A percentile compares a stretch with the other conserved stretches of the same genome.
Evolutionary conservation across 2,329 filamentous ascomycete species (phyloP).

Genomic region (Monosporascus sp.): DNA sequence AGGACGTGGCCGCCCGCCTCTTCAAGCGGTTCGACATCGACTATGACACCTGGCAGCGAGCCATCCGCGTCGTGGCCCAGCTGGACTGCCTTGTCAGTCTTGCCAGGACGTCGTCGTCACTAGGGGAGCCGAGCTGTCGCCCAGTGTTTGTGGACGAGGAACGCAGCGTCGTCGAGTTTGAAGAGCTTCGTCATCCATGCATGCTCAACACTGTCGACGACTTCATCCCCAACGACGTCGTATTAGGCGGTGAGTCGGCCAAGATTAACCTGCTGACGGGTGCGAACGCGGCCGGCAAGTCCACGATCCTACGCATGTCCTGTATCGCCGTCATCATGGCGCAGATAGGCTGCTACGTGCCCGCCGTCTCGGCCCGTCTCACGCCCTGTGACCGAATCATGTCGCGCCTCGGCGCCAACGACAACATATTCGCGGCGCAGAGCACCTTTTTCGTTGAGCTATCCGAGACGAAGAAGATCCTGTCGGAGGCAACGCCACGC

Average conservation of each 20-base stretch:
- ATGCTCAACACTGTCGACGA: conserved; percentile 85
- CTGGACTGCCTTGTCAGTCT: conserved; percentile 93
- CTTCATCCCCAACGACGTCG: conserved; percentile 94
- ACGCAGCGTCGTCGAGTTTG: conserved; percentile 83
- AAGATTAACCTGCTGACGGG: conserved; percentile 92
- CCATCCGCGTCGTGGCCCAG: conserved; percentile 85
- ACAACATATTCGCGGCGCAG: conserved; percentile 98
- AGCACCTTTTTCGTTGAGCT: conserved; percentile 98
- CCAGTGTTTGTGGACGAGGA: conserved; percentile 83
- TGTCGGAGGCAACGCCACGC: conserved; percentile 86
- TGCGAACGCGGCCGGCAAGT: conserved; percentile 96
- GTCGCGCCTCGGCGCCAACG: conserved; percentile 94
- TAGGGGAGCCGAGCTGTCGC: conserved; percentile 84
- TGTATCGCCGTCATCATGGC: conserved; percentile 97
- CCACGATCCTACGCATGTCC: conserved; percentile 92
- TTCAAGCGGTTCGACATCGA: conserved; percentile 84
- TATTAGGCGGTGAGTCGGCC: conserved; percentile 71
- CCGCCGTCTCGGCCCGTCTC: conserved; percentile 72
- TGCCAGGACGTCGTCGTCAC: conserved; percentile 76
- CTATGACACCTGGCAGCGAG: conserved; percentile 78
- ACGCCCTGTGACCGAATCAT: conserved; percentile 97
- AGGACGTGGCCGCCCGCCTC: conserved; percentile 78
- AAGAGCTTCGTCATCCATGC: conserved; percentile 90
- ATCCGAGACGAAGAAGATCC: conserved; percentile 95
- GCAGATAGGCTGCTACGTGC: conserved; percentile 90